Percentiles rank a stretch among this genome's conserved stretches.
phyloP scores from a whole-genome alignment of 2,329 filamentous ascomycete genomes.

The Didymella exigua region DNA sequence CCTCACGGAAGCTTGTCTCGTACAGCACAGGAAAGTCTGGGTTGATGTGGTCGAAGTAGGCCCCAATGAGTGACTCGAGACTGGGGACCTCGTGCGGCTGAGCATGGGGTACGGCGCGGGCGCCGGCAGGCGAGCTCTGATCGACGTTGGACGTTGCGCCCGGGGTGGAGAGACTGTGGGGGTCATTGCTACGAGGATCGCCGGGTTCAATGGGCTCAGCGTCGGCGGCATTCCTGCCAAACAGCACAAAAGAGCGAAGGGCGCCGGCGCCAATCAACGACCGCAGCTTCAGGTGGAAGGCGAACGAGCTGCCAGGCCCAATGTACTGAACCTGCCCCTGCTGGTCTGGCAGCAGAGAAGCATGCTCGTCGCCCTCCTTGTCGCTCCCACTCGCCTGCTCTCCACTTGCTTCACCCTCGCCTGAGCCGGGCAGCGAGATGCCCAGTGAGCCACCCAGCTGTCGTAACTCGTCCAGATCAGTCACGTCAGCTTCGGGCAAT shows the following conservation, averaged over 20 bases:
- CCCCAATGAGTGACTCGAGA: conserved; percentile 46
- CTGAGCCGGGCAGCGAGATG: conserved; percentile 47
- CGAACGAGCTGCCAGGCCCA: conserved; percentile 51
- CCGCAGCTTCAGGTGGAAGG: conserved; percentile 51
- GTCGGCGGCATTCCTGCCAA: conserved; percentile 50
- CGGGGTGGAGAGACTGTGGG: conserved; percentile 27
- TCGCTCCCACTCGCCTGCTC: conserved; percentile 28
- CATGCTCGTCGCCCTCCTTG: conserved; percentile 42
- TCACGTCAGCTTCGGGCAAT: conserved; percentile 51
- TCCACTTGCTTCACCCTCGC: conserved; percentile 19
- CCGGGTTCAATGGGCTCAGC: conserved; percentile 25
- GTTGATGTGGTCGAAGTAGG: conserved; percentile 53
- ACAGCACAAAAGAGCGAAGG: conserved; percentile 48
- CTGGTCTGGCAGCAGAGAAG: conserved; percentile 50
- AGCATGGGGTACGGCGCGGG: conserved; percentile 11
- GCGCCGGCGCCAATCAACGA: conserved; percentile 44
- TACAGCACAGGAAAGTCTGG: conserved; percentile 52
- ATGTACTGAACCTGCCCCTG: conserved; percentile 55
- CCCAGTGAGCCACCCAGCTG: conserved; percentile 48
- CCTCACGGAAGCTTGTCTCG: conserved; percentile 52
- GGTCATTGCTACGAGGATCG: conserved; percentile 19
- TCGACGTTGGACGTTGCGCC: conserved; percentile 28
- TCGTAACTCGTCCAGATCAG: conserved; percentile 51
- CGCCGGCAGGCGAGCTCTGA: conserved; percentile 30
- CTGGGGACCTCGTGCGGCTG: conserved; percentile 24